phyloP scores from a whole-genome alignment of 1,284 basidiomycete species.

The Bjerkandera adusta region DNA sequence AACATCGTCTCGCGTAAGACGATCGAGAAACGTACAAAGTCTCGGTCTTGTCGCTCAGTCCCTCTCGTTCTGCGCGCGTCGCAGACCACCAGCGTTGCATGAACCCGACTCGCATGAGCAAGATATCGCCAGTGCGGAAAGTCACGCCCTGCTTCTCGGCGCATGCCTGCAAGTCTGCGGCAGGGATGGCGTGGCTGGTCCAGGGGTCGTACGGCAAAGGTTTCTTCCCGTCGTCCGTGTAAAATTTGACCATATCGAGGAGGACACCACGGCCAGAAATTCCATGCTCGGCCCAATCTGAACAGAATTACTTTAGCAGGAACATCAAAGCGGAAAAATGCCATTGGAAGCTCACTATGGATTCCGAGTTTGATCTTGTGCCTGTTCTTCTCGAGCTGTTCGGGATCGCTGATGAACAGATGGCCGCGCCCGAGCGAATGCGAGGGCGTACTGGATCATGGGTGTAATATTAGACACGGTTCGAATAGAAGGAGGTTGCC shows the following conservation, averaged over 20 bases:
- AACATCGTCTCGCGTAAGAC: too few relatives aligned
- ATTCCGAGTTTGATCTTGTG: slow-evolving; percentile 55
- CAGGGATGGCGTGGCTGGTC: slow-evolving; percentile 54
- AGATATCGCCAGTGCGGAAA: slow-evolving; percentile 59
- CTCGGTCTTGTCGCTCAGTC: slow-evolving; percentile 41
- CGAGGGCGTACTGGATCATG: slow-evolving; percentile 43
- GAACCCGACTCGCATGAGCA: slow-evolving; percentile 65
- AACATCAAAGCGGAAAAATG: background rate
- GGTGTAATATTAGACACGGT: too few relatives aligned
- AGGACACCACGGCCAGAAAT: slow-evolving; percentile 72
- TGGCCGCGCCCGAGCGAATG: slow-evolving; percentile 44
- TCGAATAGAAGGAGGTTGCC: too few relatives aligned
- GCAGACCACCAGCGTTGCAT: slow-evolving; percentile 53
- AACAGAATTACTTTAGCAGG: background rate
- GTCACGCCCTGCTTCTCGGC: slow-evolving; percentile 54
- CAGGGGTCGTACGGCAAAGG: slow-evolving; percentile 63
- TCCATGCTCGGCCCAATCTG: slow-evolving; percentile 73
- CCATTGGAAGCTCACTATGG: slow-evolving; percentile 48
- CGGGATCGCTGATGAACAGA: slow-evolving; percentile 48
- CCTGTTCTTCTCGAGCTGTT: slow-evolving; percentile 39
- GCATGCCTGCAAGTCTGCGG: slow-evolving; percentile 56
- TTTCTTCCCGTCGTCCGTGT: slow-evolving; percentile 39
- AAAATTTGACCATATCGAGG: slow-evolving; percentile 60
- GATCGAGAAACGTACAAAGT: slow-evolving; percentile 58
- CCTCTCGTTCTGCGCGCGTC: slow-evolving; percentile 46